Evolutionary conservation across 768 basidiomycete genomes (phyloP), one percentile per base, ranked within the genome.

Genomic region (Cyclocybe cylindracea): DNA sequence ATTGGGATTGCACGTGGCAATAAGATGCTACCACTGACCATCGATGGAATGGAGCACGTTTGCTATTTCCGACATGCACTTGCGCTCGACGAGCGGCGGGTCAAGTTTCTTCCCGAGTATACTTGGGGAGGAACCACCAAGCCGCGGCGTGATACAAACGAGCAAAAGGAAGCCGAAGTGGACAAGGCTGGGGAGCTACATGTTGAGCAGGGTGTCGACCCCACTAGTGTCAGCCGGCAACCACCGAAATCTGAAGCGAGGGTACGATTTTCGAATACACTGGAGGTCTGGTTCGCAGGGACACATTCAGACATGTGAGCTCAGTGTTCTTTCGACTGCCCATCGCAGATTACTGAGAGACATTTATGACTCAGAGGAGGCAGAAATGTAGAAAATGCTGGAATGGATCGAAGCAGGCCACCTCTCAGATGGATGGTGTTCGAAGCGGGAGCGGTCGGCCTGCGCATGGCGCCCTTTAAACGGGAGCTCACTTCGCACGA

Each of bases 81-180:
- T 4, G 78, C 78, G 1, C 61, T 79, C 24, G 78, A 79, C 50
- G 78, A 79, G 41, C 63, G 70, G 19, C 69, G 78, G 5, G 76
- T 78, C 38, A 79, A 78, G 44, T 79, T 78, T 53, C 51, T 75
- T 2, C 78, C 78, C 0, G 76, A 78, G 49, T 76, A 73, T 40
- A 72, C 59, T 0, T 60, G 71, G 48, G 61, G 59, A 3, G 61
- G 60, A 16, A 16, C 16, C 16, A 16, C 16, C 16, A 16, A 16
- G 16, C 16, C 16, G 16, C 16, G 16, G 16, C 16, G 16, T 16
- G 16, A 16, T 16, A 16, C 16, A 16, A 16, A 16, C 16, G 16
- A 16, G 16, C 16, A 16, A 16, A 16, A 16, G 16, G 16, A 16
- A 16, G 16, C 16, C 16, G 16, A 16, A 16, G 16, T 16, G 16